phyloP scores from a whole-genome alignment of 768 basidiomycete species.

The Agaricus bisporus region DNA sequence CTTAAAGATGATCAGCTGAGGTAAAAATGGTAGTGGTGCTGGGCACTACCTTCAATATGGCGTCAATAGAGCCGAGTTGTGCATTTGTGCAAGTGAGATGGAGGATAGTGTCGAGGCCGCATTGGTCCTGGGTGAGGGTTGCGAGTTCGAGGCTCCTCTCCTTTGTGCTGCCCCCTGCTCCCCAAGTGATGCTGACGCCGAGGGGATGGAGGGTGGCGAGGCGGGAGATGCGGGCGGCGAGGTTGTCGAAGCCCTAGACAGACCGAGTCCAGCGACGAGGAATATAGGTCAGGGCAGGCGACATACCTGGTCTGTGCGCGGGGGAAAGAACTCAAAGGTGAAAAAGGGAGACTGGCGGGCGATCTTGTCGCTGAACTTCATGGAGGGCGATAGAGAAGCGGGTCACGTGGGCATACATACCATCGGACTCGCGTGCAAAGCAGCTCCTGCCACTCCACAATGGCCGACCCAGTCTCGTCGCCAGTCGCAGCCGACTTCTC shows the following conservation, averaged over 20 bases:
- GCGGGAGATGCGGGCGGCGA: constrained; percentile 81
- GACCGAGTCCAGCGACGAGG: background rate
- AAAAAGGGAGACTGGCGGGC: constrained; percentile 60
- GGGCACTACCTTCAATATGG: constrained; percentile 62
- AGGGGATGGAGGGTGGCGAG: constrained; percentile 72
- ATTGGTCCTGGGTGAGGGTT: constrained; percentile 61
- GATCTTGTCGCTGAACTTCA: constrained; percentile 78
- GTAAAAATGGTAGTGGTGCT: background rate
- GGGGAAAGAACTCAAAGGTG: constrained; percentile 97
- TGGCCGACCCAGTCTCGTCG: constrained; percentile 46
- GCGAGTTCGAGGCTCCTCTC: constrained; percentile 87
- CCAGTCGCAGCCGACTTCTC: constrained; percentile 81
- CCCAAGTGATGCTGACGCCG: constrained; percentile 94
- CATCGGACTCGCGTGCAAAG: background rate
- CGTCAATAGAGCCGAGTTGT: constrained; percentile 82
- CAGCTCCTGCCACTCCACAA: constrained; percentile 5
- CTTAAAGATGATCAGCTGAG: constrained; percentile 27
- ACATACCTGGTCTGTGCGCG: constrained; percentile 79
- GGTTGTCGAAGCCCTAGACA: constrained; percentile 81
- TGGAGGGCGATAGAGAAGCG: constrained; percentile 19
- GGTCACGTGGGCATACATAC: background rate
- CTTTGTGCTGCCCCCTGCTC: constrained; percentile 90
- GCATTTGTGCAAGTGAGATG: constrained; percentile 98
- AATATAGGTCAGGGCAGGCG: background rate
- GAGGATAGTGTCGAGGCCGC: constrained; percentile 81